Evolutionary conservation across 1,139 yeast species (phyloP), one percentile per base, ranked within the genome.

Genomic region (Yamadazyma mexicana): DNA sequence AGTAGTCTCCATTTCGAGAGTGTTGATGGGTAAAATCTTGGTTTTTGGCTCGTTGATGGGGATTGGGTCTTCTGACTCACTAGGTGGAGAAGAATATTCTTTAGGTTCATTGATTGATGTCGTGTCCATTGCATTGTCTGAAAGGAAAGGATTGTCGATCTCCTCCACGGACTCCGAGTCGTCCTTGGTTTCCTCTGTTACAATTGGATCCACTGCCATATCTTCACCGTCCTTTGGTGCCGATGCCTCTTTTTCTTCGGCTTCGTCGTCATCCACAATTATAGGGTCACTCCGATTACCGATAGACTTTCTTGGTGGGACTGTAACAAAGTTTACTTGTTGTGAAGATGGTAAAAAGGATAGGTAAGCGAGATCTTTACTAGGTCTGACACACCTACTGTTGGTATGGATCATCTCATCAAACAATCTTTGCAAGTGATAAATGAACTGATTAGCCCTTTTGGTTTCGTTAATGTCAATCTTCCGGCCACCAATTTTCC

Each of bases 401-500:
- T 69, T 59, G 0, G 91, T 75, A 42, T 74, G 73, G 12, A 87
- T 82, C 83, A 89, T 78, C 42, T 83, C 83, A 29, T 67, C 54
- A 55, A 87, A 92, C 31, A 92, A 66, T 32, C 75, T 77, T 42
- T 85, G 77, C 35, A 92, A 69, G 38, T 85, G 85, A 46, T 77
- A 79, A 33, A 87, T 77, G 54, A 92, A 92, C 53, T 87, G 92
- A 45, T 82, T 79, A 0, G 97, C 85, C 47, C 98, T 73, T 47
- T 77, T 78, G 4, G 88, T 80, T 59, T 92, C 98, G 42, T 75
- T 68, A 15, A 63, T 66, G 18, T 87, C 86, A 9, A 91, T 94
- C 26, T 69, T 72, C 40, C 97, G 72, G 2, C 97, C 97, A 23
- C 98, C 98, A 41, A 92, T 83, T 54, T 87, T 77, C 49, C 96